phyloP scores from a whole-genome alignment of 2,329 filamentous ascomycete species.

The Simplicillium aogashimaense region DNA sequence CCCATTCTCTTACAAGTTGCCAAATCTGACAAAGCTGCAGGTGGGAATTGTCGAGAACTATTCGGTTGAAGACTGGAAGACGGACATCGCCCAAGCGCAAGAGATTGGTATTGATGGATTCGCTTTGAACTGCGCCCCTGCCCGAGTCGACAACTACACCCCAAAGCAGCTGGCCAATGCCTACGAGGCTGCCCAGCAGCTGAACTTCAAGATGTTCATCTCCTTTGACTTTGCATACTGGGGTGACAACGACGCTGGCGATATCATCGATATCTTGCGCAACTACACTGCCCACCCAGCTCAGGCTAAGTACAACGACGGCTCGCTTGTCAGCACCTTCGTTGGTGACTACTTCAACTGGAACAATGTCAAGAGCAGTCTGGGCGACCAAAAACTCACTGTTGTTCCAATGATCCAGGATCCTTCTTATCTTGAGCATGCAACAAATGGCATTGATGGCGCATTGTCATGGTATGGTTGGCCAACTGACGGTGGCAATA shows the following conservation, averaged over 20 bases:
- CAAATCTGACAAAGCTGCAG: constrained; percentile 2
- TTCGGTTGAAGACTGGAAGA: constrained; percentile 11
- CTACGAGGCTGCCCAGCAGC: constrained; percentile 9
- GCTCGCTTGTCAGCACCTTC: constrained; percentile 13
- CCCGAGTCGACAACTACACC: constrained; percentile 11
- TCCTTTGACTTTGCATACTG: constrained; percentile 15
- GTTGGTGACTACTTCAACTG: constrained; percentile 13
- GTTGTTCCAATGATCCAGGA: constrained; percentile 12
- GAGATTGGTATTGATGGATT: constrained; percentile 13
- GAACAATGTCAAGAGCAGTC: constrained; percentile 10
- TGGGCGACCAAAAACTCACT: constrained; percentile 10
- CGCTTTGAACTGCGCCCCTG: constrained; percentile 12
- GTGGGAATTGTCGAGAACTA: constrained; percentile 12
- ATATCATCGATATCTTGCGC: constrained; percentile 9
- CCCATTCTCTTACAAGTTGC: background rate
- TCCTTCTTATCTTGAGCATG: constrained; percentile 6
- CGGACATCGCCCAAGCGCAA: constrained; percentile 11
- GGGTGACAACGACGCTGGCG: constrained; percentile 10
- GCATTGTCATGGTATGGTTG: constrained; percentile 13
- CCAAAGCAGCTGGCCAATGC: constrained; percentile 11
- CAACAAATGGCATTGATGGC: constrained; percentile 10
- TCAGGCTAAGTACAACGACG: constrained; percentile 11
- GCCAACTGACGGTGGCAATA: constrained; percentile 13
- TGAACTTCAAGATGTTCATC: constrained; percentile 13
- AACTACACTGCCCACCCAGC: constrained; percentile 9